These are phyloP conservation scores for Voacanga thouarsii DNA, from an alignment of 257 asterid genomes.

Conservation along the genomic window DNA sequence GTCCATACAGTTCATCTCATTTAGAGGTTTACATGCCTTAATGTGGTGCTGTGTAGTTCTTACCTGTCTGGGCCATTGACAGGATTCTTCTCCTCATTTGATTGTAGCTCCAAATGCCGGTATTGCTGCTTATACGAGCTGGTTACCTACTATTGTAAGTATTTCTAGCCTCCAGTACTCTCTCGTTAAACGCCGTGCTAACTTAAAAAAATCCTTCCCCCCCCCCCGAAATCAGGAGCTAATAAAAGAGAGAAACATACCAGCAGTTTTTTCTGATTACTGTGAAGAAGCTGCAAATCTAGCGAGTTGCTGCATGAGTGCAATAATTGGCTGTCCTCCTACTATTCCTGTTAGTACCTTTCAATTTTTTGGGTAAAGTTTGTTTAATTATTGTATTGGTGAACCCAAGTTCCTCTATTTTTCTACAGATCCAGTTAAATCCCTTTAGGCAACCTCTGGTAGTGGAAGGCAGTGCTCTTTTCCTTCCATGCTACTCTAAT, in stretches of 20 bases:
- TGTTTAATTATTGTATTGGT: neutral
- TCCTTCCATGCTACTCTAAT: conserved; percentile 80
- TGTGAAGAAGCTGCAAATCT: conserved; percentile 90
- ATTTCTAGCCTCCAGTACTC: neutral
- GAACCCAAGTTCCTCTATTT: neutral
- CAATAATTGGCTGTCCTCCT: conserved; percentile 43
- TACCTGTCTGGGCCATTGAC: conserved; percentile 17
- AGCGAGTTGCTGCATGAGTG: conserved; percentile 61
- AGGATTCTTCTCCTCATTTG: conserved; percentile 65
- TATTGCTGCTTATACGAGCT: conserved; percentile 81
- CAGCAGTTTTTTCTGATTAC: conserved; percentile 82
- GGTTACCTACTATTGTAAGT: conserved; percentile 91
- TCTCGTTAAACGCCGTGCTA: neutral
- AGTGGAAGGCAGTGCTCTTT: conserved; percentile 63
- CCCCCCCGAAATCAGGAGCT: conserved; percentile 46
- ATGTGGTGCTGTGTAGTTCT: conserved; percentile 5
- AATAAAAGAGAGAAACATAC: conserved; percentile 56
- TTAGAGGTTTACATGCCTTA: neutral
- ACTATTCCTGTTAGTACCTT: conserved; percentile 46
- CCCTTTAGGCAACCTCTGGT: conserved; percentile 93
- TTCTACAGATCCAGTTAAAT: conserved; percentile 68
- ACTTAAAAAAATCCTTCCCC: neutral
- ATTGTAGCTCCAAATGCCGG: conserved; percentile 91
- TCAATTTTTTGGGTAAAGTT: neutral
- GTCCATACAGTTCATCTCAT: conserved; percentile 7